A percentile compares a stretch with the other conserved stretches of the same genome.
Evolutionary conservation across 768 basidiomycete genomes (phyloP).

Genomic region (Boletus sp.): DNA sequence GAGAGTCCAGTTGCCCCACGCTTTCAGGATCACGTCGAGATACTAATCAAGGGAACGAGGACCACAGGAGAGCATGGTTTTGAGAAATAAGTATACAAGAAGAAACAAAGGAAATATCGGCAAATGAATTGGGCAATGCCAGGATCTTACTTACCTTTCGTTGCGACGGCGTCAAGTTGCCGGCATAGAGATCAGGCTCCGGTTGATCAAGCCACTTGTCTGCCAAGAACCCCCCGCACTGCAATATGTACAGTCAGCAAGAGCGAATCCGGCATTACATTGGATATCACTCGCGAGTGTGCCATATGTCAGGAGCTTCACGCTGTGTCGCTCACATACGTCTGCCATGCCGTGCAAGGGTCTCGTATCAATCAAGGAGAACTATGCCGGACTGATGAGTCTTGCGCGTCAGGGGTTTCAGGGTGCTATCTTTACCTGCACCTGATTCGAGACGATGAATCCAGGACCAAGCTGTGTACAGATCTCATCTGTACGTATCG

Average conservation of each 20-base stretch:
- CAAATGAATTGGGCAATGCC: not conserved
- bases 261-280: not conserved
- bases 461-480: conserved; percentile 72
- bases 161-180: conserved; percentile 74
- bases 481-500: conserved; percentile 72
- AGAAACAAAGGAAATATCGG: not conserved
- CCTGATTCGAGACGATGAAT: conserved; percentile 77
- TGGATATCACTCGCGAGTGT: conserved; percentile 55
- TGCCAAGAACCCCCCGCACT: conserved; percentile 84
- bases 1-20: conserved; percentile 76
- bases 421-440: conserved; percentile 52
- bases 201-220: conserved; percentile 69
- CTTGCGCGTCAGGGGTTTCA: not conserved
- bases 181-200: conserved; percentile 71
- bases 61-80: not conserved
- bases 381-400: conserved; percentile 42
- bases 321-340: conserved; percentile 67
- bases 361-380: conserved; percentile 78
- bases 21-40: conserved; percentile 76
- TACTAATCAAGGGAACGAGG: conserved; percentile 49
- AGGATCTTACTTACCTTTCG: conserved; percentile 55
- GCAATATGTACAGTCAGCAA: conserved; percentile 10
- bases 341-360: conserved; percentile 75
- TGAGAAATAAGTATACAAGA: not conserved
- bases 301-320: conserved; percentile 81